Conservation (phyloP, 352 stramenopile genomes). For the Phytophthora chlamydospora region DNA sequence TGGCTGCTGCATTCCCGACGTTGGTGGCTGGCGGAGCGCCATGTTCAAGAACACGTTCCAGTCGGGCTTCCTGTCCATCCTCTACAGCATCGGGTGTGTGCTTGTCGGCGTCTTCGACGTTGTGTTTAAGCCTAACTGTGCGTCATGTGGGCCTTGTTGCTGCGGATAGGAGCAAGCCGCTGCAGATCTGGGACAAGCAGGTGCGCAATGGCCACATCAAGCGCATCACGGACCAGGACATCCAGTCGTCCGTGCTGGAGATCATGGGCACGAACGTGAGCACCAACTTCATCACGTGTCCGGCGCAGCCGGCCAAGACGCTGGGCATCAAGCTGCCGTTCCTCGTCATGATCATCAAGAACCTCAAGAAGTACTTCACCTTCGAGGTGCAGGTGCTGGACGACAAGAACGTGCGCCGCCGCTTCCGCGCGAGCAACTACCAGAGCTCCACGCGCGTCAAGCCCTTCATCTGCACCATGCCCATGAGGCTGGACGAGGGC, state of each 20-base stretch:
- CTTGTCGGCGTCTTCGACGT: neutral
- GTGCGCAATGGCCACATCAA: conserved; percentile 99
- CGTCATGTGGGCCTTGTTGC: neutral
- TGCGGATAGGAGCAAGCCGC: conserved; percentile 91
- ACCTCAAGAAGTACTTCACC: conserved; percentile 99
- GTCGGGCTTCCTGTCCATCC: conserved; percentile 97
- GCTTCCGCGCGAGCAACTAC: conserved; percentile 97
- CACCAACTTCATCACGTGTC: conserved; percentile 98
- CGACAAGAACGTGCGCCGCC: conserved; percentile 97
- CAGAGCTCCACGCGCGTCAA: conserved; percentile 97
- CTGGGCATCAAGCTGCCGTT: conserved; percentile 98
- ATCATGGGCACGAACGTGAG: conserved; percentile 99
- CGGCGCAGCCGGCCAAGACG: conserved; percentile 93
- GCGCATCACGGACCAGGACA: conserved; percentile 97
- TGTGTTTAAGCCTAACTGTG: no score
- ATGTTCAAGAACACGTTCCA: conserved; percentile 99
- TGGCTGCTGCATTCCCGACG: conserved; percentile 1
- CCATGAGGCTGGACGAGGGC: conserved; percentile 97
- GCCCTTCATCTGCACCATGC: conserved; percentile 99
- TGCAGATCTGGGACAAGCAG: conserved; percentile 99
- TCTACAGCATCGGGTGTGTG: conserved; percentile 95
- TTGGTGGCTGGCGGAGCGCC: neutral
- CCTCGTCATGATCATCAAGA: conserved; percentile 99
- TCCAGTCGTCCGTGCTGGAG: conserved; percentile 97
- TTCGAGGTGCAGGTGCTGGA: conserved; percentile 98